Evolutionary conservation across 1,284 basidiomycete species (phyloP).

Genomic region (Marasmius oreades): DNA sequence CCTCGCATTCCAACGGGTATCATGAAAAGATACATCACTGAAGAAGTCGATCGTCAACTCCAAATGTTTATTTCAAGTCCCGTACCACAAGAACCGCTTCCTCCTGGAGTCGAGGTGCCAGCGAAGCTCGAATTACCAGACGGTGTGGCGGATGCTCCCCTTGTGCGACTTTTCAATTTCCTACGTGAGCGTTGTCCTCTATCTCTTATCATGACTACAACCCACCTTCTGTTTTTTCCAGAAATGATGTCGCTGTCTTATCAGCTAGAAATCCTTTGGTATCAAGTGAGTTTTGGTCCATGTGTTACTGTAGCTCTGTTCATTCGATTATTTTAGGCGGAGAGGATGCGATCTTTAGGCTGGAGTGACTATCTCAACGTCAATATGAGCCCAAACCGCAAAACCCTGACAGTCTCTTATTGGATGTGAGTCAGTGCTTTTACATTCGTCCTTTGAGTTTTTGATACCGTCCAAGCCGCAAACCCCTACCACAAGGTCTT

Average conservation of each 20-base stretch:
- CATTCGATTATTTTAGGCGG: constrained; percentile 40
- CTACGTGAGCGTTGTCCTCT: constrained; percentile 56
- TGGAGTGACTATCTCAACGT: constrained; percentile 72
- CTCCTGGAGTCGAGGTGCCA: constrained; percentile 42
- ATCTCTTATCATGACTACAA: neutral
- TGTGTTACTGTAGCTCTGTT: neutral
- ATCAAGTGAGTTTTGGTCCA: constrained; percentile 49
- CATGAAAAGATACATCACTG: constrained; percentile 66
- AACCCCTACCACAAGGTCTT: constrained; percentile 32
- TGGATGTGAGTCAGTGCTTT: constrained; percentile 58
- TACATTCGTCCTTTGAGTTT: constrained; percentile 1
- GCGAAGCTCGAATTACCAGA: constrained; percentile 53
- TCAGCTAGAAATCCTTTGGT: constrained; percentile 79
- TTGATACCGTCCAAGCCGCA: constrained; percentile 37
- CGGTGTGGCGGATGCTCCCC: constrained; percentile 68
- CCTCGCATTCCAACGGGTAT: constrained; percentile 59
- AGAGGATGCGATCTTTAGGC: constrained; percentile 70
- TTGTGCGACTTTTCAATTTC: constrained; percentile 77
- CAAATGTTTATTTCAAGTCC: constrained; percentile 55
- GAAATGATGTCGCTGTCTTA: constrained; percentile 86
- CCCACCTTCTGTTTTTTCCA: constrained; percentile 24
- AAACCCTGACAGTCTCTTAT: constrained; percentile 63
- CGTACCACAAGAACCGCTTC: constrained; percentile 31
- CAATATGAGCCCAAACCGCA: constrained; percentile 60
- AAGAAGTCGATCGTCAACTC: constrained; percentile 67